phyloP scores from a whole-genome alignment of 768 basidiomycete species.

The Phlebiopsis flavidoalba region DNA sequence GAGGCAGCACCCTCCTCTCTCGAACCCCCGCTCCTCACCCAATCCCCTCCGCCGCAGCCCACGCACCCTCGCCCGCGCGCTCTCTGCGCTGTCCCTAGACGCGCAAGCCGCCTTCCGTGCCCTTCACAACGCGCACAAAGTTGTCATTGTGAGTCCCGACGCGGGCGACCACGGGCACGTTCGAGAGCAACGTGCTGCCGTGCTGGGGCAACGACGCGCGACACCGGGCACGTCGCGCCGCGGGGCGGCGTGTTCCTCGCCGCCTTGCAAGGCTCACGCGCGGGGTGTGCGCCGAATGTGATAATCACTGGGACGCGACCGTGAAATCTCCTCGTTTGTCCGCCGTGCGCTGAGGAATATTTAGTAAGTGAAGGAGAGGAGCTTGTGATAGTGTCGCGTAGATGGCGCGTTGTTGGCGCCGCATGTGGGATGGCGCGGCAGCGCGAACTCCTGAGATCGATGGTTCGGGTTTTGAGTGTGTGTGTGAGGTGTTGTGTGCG shows the following conservation, averaged over 20 bases:
- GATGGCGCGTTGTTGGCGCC: conserved; percentile 15
- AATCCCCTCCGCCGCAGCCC: conserved; percentile 7
- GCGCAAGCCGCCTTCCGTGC: conserved; percentile 19
- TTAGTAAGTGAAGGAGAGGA: conserved; percentile 23
- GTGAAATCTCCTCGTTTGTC: conserved; percentile 12
- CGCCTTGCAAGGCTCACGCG: conserved; percentile 22
- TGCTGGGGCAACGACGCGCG: conserved; percentile 6
- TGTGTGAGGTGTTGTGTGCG: conserved; percentile 20
- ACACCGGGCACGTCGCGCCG: conserved; percentile 2
- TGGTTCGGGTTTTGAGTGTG: conserved; percentile 22
- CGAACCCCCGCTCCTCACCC: conserved; percentile 25
- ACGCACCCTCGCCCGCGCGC: conserved; percentile 18
- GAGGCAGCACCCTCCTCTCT: conserved; percentile 20
- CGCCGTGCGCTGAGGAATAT: conserved; percentile 24
- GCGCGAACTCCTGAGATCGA: too few species aligned
- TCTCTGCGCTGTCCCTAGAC: conserved; percentile 16
- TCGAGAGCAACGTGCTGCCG: conserved; percentile 25
- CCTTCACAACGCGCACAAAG: conserved; percentile 19
- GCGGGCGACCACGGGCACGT: conserved; percentile 22
- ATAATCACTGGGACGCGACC: conserved; percentile 21
- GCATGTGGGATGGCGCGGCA: too few species aligned
- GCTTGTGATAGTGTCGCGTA: conserved; percentile 27
- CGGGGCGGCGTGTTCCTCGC: conserved; percentile 23
- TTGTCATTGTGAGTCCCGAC: too few species aligned
- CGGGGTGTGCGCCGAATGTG: conserved; percentile 26